These are phyloP conservation scores for Echium plantagineum DNA, from an alignment of 257 asterid genomes.

Conservation along the genomic window DNA sequence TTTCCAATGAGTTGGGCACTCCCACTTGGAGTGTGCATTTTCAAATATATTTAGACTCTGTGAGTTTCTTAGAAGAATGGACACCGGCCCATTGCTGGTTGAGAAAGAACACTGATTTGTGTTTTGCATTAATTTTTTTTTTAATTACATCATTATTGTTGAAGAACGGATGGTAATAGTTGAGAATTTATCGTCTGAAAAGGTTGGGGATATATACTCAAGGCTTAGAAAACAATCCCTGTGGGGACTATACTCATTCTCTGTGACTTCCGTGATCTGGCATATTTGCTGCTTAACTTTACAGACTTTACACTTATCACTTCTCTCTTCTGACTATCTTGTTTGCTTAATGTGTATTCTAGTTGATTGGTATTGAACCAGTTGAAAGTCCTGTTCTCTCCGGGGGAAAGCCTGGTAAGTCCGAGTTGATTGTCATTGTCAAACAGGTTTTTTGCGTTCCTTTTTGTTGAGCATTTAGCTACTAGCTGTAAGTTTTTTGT, in stretches of 20 bases:
- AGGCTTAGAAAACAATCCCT: background rate
- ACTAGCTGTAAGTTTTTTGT: no score
- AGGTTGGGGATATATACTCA: background rate
- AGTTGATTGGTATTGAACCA: conserved; percentile 76
- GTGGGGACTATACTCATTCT: background rate
- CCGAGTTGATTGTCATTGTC: background rate
- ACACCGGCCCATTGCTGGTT: background rate
- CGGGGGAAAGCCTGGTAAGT: conserved; percentile 91
- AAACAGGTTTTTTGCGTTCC: background rate
- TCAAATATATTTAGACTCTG: background rate
- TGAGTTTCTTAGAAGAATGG: background rate
- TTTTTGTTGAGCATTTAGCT: background rate
- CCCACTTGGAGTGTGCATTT: background rate
- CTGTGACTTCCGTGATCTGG: background rate
- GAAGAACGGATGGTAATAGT: no score
- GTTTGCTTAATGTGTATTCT: conserved; percentile 1
- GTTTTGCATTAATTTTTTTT: no score
- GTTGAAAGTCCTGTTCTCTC: conserved; percentile 71
- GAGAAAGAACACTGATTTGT: background rate
- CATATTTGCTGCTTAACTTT: background rate
- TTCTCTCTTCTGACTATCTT: conserved; percentile 2
- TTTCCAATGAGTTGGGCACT: background rate
- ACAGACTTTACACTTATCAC: background rate
- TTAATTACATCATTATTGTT: no score
- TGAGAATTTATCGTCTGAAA: background rate